These are phyloP conservation scores for Grigorovia yakushimaensis DNA, from an alignment of 805 yeast species.

Conservation along the genomic window DNA sequence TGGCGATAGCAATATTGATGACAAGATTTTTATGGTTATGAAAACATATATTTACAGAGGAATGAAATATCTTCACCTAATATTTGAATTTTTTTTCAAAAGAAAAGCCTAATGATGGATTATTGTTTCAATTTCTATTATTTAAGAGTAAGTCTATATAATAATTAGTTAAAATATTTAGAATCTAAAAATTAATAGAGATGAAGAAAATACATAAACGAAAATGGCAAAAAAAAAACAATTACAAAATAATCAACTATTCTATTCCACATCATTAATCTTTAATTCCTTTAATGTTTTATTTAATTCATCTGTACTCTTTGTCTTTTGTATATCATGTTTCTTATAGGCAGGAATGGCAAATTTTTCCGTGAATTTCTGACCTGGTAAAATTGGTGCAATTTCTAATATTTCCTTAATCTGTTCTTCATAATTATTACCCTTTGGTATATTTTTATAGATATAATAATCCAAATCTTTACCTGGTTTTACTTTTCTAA, in stretches of 20 bases:
- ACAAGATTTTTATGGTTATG: too few species aligned
- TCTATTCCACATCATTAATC: not conserved
- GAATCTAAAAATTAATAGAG: too few species aligned
- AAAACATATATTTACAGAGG: too few species aligned
- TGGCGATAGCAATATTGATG: not conserved
- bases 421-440: constrained; percentile 43
- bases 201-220: not conserved
- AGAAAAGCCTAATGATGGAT: too few species aligned
- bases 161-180: too few species aligned
- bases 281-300: not conserved
- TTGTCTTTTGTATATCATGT: constrained; percentile 21
- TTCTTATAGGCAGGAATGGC: constrained; percentile 60
- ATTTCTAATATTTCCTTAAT: constrained; percentile 48
- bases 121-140: too few species aligned
- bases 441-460: constrained; percentile 52
- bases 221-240: not conserved
- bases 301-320: not conserved
- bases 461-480: constrained; percentile 54
- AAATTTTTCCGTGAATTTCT: constrained; percentile 52
- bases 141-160: too few species aligned
- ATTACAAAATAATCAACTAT: not conserved
- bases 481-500: constrained; percentile 38
- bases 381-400: constrained; percentile 82
- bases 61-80: too few species aligned
- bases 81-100: too few species aligned